These are phyloP conservation scores for Colletotrichum endophyticum DNA, from an alignment of 2,329 filamentous ascomycete genomes.

Conservation along the genomic window DNA sequence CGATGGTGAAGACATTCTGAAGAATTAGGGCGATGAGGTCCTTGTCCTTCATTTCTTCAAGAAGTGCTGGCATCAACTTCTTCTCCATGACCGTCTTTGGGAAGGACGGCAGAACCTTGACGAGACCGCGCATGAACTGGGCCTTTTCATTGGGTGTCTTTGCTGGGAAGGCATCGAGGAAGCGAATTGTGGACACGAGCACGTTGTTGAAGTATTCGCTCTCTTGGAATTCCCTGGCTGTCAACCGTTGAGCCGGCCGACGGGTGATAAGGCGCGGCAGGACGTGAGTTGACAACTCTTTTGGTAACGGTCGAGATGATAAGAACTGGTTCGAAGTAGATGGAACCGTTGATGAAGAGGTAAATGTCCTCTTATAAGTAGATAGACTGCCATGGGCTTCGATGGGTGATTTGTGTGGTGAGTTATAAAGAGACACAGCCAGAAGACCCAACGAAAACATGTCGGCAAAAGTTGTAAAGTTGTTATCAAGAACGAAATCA, in stretches of 20 bases:
- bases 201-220: slow-evolving; percentile 98
- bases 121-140: slow-evolving; percentile 87
- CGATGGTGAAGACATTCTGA: slow-evolving; percentile 90
- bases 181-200: slow-evolving; percentile 93
- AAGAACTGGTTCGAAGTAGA: slow-evolving; percentile 84
- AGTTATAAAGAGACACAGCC: slow-evolving; percentile 90
- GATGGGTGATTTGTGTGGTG: slow-evolving; percentile 87
- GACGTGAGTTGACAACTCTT: slow-evolving; percentile 76
- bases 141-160: slow-evolving; percentile 92
- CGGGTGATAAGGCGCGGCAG: slow-evolving; percentile 87
- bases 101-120: slow-evolving; percentile 88
- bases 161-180: slow-evolving; percentile 87
- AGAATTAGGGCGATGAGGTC: slow-evolving; percentile 85
- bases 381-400: slow-evolving; percentile 81
- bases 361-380: slow-evolving; percentile 84
- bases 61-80: slow-evolving; percentile 85
- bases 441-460: slow-evolving; percentile 93
- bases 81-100: slow-evolving; percentile 93
- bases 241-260: slow-evolving; percentile 84
- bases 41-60: slow-evolving; percentile 93
- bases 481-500: slow-evolving; percentile 92
- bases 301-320: slow-evolving; percentile 78
- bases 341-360: slow-evolving; percentile 78
- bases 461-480: slow-evolving; percentile 82
- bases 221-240: slow-evolving; percentile 89